Conservation (phyloP, 2,329 filamentous ascomycete genomes). For the Dactylella cylindrospora region DNA sequence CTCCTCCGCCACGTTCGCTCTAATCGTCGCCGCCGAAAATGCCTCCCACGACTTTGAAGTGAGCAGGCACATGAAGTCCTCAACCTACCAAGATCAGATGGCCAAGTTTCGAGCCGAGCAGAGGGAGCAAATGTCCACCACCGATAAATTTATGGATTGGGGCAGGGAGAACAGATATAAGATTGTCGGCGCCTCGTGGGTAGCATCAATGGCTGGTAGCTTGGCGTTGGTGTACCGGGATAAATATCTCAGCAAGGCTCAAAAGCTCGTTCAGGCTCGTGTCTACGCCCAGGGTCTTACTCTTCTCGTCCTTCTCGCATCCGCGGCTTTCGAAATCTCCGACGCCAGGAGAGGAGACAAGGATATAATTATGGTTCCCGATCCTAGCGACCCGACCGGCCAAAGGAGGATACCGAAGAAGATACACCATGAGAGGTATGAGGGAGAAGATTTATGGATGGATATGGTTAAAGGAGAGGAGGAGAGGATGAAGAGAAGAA, state of each 20-base stretch:
- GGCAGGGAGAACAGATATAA: slow-evolving; percentile 79
- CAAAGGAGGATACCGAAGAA: slow-evolving; percentile 80
- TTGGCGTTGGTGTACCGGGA: slow-evolving; percentile 76
- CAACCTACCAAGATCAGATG: slow-evolving; percentile 63
- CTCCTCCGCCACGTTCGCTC: slow-evolving; percentile 76
- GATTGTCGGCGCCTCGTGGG: slow-evolving; percentile 80
- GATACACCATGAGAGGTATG: slow-evolving; percentile 82
- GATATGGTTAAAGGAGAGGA: slow-evolving; percentile 49
- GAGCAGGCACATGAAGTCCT: slow-evolving; percentile 48
- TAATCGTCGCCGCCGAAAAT: slow-evolving; percentile 83
- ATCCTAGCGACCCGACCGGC: slow-evolving; percentile 70
- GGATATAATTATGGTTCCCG: slow-evolving; percentile 78
- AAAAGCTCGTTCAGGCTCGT: slow-evolving; percentile 92
- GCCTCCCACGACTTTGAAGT: slow-evolving; percentile 71
- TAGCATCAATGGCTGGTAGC: slow-evolving; percentile 74
- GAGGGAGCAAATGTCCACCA: slow-evolving; percentile 59
- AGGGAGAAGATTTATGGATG: slow-evolving; percentile 88
- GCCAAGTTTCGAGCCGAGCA: slow-evolving; percentile 65
- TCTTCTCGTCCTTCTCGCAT: slow-evolving; percentile 77
- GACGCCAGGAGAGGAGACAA: slow-evolving; percentile 76
- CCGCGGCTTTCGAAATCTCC: slow-evolving; percentile 75
- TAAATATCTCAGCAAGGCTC: slow-evolving; percentile 69
- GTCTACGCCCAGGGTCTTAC: slow-evolving; percentile 91
- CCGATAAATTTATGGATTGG: slow-evolving; percentile 65
- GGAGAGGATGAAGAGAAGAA: slow-evolving; percentile 44